A percentile compares a stretch with the other conserved stretches of the same genome.
Evolutionary conservation across 371 early-diverging fungal species (phyloP).

Genomic region (Chytridiales sp.): DNA sequence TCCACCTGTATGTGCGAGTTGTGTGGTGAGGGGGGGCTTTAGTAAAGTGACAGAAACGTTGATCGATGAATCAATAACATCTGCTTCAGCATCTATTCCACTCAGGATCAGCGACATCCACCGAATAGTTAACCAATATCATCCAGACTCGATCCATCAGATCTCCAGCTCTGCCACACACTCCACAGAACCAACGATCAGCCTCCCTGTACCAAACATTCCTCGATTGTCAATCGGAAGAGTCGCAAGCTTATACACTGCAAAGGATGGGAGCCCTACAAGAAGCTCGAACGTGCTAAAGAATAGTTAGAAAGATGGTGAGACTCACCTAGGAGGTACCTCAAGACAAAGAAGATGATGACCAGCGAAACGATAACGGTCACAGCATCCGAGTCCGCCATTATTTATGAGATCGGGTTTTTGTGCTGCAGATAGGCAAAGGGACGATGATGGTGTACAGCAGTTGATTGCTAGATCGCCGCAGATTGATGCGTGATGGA

Average conservation of each 20-base stretch:
- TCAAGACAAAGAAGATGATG: slow-evolving; percentile 21
- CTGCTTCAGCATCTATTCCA: background rate
- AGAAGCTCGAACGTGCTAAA: background rate
- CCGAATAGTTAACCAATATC: too few species aligned
- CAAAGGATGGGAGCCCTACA: background rate
- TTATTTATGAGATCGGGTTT: background rate
- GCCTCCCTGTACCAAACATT: too few species aligned
- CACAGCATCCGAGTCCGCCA: slow-evolving; percentile 15
- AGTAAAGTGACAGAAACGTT: too few species aligned
- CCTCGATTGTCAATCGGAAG: too few species aligned
- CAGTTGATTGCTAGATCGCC: background rate
- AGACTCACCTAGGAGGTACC: slow-evolving; percentile 20
- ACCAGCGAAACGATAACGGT: slow-evolving; percentile 23
- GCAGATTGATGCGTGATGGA: background rate
- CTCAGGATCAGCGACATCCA: too few species aligned
- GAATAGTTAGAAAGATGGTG: background rate
- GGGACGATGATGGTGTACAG: background rate
- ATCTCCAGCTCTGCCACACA: too few species aligned
- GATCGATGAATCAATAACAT: too few species aligned
- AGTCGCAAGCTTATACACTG: too few species aligned
- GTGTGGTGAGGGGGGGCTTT: too few species aligned
- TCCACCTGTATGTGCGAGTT: too few species aligned
- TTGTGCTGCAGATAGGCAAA: background rate
- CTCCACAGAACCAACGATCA: too few species aligned
- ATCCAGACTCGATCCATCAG: too few species aligned